Evolutionary conservation across 2,329 filamentous ascomycete species (phyloP).

Genomic region (Arthrobotrys musiformis): DNA sequence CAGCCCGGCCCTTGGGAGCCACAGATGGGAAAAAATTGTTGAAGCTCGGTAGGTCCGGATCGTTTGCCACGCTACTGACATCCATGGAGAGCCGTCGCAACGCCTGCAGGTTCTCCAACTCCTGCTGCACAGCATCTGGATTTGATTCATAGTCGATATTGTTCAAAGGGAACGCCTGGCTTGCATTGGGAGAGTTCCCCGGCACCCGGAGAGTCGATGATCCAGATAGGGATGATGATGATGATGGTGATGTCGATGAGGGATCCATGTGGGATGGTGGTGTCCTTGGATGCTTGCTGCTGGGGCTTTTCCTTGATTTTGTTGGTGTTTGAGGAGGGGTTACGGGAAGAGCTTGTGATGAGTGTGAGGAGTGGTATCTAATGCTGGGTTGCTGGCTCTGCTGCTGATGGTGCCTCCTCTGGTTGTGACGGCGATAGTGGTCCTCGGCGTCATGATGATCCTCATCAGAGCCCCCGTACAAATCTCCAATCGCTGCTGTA

Average conservation of each 20-base stretch:
- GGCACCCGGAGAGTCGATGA: conserved; percentile 63
- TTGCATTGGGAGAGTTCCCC: conserved; percentile 65
- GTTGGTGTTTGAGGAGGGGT: conserved; percentile 57
- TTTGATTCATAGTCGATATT: conserved; percentile 90
- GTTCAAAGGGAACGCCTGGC: conserved; percentile 77
- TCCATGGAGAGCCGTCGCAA: conserved; percentile 95
- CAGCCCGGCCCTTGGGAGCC: conserved; percentile 77
- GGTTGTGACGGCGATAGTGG: conserved; percentile 16
- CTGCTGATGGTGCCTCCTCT: conserved; percentile 31
- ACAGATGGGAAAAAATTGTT: conserved; percentile 74
- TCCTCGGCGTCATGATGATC: conserved; percentile 56
- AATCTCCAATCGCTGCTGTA: conserved; percentile 89
- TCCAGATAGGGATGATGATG: conserved; percentile 68
- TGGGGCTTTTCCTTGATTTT: conserved; percentile 45
- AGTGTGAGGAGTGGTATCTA: conserved; percentile 24
- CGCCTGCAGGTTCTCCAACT: conserved; percentile 90
- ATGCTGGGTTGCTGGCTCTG: conserved; percentile 14
- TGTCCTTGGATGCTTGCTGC: conserved; percentile 60
- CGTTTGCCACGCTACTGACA: conserved; percentile 73
- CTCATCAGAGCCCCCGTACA: conserved; percentile 74
- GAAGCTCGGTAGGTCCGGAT: conserved; percentile 81
- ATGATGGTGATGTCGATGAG: too few relatives aligned
- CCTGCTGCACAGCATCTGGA: conserved; percentile 87
- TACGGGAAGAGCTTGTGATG: conserved; percentile 43
- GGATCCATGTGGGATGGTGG: conserved; percentile 65